A percentile compares a stretch with the other conserved stretches of the same genome.
phyloP scores from a whole-genome alignment of 1,139 yeast genomes.

The Pichia sp. region DNA sequence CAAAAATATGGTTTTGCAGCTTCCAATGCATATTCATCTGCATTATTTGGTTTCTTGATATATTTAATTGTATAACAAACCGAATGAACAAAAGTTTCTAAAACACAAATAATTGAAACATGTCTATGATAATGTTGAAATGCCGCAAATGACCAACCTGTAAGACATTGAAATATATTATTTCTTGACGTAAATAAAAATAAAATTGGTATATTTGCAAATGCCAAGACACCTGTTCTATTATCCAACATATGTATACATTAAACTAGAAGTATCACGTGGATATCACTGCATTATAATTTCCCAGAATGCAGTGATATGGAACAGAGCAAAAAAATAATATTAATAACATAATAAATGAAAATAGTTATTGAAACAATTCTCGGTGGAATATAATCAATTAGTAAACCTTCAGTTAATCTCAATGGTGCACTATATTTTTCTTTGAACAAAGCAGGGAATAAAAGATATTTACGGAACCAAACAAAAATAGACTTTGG shows the following conservation, averaged over 20 bases:
- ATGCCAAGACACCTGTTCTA: constrained; percentile 37
- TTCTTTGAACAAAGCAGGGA: constrained; percentile 11
- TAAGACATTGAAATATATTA: constrained; percentile 38
- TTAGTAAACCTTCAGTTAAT: constrained; percentile 2
- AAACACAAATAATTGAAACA: constrained; percentile 32
- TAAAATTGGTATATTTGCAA: constrained; percentile 36
- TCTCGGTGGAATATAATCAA: constrained; percentile 47
- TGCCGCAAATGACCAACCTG: constrained; percentile 40
- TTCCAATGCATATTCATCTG: background rate
- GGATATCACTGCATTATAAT: constrained; percentile 2
- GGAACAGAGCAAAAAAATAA: constrained; percentile 18
- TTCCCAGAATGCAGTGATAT: constrained; percentile 1
- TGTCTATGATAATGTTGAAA: constrained; percentile 40
- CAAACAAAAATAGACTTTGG: constrained; percentile 3
- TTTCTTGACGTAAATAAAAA: constrained; percentile 41
- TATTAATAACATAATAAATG: constrained; percentile 40
- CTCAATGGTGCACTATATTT: constrained; percentile 8
- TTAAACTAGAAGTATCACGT: constrained; percentile 6
- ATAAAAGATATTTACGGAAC: constrained; percentile 7
- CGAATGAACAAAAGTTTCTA: constrained; percentile 27
- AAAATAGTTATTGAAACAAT: constrained; percentile 44
- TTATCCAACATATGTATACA: constrained; percentile 33
- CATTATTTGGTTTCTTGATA: constrained; percentile 26
- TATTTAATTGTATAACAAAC: constrained; percentile 27
- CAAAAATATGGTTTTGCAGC: constrained; percentile 7